These are phyloP conservation scores for Lactuca saligna DNA, from an alignment of 129 eudicot species.

Conservation along the genomic window DNA sequence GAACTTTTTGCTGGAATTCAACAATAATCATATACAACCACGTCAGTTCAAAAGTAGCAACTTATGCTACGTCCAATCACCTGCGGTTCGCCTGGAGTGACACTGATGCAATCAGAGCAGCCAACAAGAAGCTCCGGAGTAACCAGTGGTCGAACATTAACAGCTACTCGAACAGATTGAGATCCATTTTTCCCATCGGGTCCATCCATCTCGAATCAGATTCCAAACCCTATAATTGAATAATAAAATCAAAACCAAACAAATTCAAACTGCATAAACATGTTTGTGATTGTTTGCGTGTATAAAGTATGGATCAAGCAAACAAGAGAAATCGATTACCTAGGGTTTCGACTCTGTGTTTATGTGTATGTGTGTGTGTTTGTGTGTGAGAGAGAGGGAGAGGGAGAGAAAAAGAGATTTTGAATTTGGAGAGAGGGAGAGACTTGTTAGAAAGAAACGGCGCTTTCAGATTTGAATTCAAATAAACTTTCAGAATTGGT, in stretches of 20 bases:
- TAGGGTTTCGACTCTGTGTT: slow-evolving; percentile 23
- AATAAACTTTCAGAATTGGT: slow-evolving; percentile 9
- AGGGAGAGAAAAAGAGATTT: slow-evolving; percentile 17
- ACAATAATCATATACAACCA: not conserved
- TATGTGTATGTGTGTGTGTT: slow-evolving; percentile 15
- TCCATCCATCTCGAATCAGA: slow-evolving; percentile 46
- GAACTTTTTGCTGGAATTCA: not conserved
- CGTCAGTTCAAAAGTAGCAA: not conserved
- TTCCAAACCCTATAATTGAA: slow-evolving; percentile 27
- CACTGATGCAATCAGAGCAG: slow-evolving; percentile 74
- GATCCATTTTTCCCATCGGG: slow-evolving; percentile 45
- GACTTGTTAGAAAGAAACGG: slow-evolving; percentile 13
- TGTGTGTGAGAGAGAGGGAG: slow-evolving; percentile 17
- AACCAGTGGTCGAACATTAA: slow-evolving; percentile 76
- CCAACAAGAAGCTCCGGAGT: slow-evolving; percentile 82
- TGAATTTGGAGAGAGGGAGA: slow-evolving; percentile 24
- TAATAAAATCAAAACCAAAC: not conserved
- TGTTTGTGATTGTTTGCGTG: not conserved
- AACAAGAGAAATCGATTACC: slow-evolving; percentile 21
- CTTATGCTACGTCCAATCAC: slow-evolving; percentile 28
- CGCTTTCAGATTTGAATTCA: slow-evolving; percentile 39
- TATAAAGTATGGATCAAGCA: not conserved
- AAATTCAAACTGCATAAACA: not conserved
- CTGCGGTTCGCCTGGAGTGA: slow-evolving; percentile 80
- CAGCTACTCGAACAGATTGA: slow-evolving; percentile 82